Conservation (phyloP, 2,329 filamentous ascomycete species). For the Sporothrix brunneoviolacea region DNA sequence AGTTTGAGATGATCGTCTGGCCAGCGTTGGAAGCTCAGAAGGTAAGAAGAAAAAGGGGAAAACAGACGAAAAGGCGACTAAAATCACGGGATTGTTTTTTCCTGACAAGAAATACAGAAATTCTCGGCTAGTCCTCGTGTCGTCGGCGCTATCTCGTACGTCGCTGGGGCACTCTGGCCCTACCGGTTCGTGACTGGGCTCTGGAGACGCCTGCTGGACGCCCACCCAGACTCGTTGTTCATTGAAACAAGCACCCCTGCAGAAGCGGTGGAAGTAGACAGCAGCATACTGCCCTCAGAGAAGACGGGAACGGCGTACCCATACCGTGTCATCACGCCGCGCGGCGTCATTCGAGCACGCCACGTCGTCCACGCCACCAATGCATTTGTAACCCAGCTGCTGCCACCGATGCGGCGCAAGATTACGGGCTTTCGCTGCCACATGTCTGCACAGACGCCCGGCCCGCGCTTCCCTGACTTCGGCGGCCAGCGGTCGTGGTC, state of each 20-base stretch:
- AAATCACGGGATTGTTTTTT: neutral
- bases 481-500: constrained; percentile 42
- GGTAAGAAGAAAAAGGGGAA: constrained; percentile 16
- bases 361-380: constrained; percentile 56
- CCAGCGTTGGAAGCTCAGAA: constrained; percentile 28
- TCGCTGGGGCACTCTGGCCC: constrained; percentile 44
- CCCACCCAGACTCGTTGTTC: constrained; percentile 27
- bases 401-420: constrained; percentile 41
- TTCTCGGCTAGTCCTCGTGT: constrained; percentile 32
- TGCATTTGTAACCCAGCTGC: constrained; percentile 42
- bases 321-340: constrained; percentile 38
- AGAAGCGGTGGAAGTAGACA: constrained; percentile 21
- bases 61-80: too few relatives aligned
- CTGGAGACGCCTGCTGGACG: constrained; percentile 35
- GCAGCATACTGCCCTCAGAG: neutral
- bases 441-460: constrained; percentile 45
- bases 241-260: constrained; percentile 35
- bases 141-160: constrained; percentile 37
- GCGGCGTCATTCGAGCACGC: constrained; percentile 37
- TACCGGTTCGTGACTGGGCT: constrained; percentile 42
- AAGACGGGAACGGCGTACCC: constrained; percentile 18
- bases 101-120: constrained; percentile 18
- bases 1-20: constrained; percentile 31
- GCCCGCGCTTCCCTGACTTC: constrained; percentile 25
- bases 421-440: constrained; percentile 40